Conservation (phyloP, 805 yeast genomes). For the Suhomyces emberorum region DNA sequence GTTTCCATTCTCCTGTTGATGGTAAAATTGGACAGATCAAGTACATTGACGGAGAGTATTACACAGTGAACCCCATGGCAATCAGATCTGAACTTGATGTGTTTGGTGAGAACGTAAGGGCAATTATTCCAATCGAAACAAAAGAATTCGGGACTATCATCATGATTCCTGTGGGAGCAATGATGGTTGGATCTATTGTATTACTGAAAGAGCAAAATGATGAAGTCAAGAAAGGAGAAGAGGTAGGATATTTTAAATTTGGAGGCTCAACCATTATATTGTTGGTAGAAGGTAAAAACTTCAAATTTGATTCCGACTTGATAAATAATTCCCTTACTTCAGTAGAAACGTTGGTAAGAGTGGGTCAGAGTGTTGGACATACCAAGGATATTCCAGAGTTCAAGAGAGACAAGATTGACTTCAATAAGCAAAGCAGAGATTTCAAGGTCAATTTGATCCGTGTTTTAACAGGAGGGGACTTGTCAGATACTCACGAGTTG, state of each 20-base stretch:
- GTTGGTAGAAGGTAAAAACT: constrained; percentile 49
- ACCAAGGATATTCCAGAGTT: constrained; percentile 46
- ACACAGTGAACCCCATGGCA: constrained; percentile 98
- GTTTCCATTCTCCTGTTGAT: constrained; percentile 85
- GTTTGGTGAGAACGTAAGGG: constrained; percentile 86
- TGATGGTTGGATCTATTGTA: constrained; percentile 96
- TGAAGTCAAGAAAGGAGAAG: constrained; percentile 64
- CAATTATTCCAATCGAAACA: constrained; percentile 72
- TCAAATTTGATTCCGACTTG: constrained; percentile 73
- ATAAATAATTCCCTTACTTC: constrained; percentile 61
- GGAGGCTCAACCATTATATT: constrained; percentile 89
- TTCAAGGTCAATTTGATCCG: constrained; percentile 50
- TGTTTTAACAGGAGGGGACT: constrained; percentile 55
- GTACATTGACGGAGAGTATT: constrained; percentile 83
- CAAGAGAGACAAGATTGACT: constrained; percentile 44
- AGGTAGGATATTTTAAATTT: constrained; percentile 90
- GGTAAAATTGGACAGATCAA: constrained; percentile 67
- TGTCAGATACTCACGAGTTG: constrained; percentile 26
- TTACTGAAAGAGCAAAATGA: constrained; percentile 65
- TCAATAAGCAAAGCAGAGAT: constrained; percentile 46
- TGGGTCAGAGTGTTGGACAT: constrained; percentile 93
- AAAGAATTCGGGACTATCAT: constrained; percentile 73
- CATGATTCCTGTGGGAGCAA: constrained; percentile 88
- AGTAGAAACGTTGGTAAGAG: constrained; percentile 80
- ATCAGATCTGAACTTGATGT: constrained; percentile 84